Base-by-base conservation (phyloP, 768 basidiomycete genomes). In the Trametes cingulata region DNA sequence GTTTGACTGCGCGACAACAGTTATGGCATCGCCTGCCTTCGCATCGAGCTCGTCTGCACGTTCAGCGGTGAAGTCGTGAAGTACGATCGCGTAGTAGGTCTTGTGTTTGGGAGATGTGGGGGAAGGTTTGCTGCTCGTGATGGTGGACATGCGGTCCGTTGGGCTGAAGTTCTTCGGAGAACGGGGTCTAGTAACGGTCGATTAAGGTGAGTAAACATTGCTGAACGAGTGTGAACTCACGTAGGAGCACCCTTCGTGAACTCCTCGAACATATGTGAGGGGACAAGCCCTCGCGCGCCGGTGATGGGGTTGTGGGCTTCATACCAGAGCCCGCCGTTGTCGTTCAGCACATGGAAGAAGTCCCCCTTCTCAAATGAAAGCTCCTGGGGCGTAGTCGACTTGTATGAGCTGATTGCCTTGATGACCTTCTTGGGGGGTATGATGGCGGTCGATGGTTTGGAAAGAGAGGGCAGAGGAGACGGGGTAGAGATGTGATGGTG, bases 1-100 rank as follows among this genome's bases (percentile, higher is more conserved):
- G 71, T 98, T 99, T n/a, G 95, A 98, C 73, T 98, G 97, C 0
- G 97, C 97, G 57, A 98, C 97, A 61, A 99, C 93, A 17, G 95
- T 91, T 71, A 99, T 92, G 8, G 92, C 82, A 68, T 99, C 97
- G 36, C 95, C 96, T 0, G 88, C 84, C 68, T 90, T 94, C 1
- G 96, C 96, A 61, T 96, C 95, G 46, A 99, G 85, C 70, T 99
- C 97, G 71, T 99, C 97, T 4, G 92, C 84, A 45, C 97, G 85
- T 74, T 99, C 97, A n/a, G 97, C 95, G 13, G 79, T 73, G 67
- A 99, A 99, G 69, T 98, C 95, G 69, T 98, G 96, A 62, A 94
- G 83, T 25, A 99, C 97, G 66, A 96, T 83, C 22, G 96, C 97
- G 71, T 97, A 99, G 71, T 91, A 91, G 12, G 91, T 91, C 66